Evolutionary conservation across 345 rosid genomes (phyloP), one percentile per base, ranked within the genome.

Genomic region (Populus pruinosa): DNA sequence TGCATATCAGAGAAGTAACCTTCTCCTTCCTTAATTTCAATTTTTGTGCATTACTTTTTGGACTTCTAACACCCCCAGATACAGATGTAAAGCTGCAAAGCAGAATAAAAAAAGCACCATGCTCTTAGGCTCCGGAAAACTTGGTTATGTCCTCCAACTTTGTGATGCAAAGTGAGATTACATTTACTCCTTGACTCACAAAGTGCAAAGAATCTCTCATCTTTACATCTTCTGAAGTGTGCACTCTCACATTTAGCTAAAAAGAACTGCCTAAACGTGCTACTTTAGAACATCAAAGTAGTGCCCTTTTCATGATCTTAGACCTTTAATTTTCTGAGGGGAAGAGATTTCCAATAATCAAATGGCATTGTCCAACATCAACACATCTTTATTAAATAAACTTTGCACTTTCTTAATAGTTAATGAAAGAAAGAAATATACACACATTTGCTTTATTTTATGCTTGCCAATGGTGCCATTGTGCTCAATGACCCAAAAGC

Each of bases 1-100:
- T 93, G 97, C 98, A 96, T 68, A 89, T 96, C 33, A 90, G 85
- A 84, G 89, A 94, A 74, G 99, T 96, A 88, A 43, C 72, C 77
- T 6, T 41, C 8, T 53, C 36, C 50, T 61, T 69, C 74, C 75
- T 73, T 70, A 14, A 43, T 47, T 29, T 38, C 8, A 33, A 29
- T 23, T 33, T 9, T n/a, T 12, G 20, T 17, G 35, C 20, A 50
- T 27, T 16, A 1, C 7, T 6, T 65, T n/a, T 71, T 47, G 16
- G 23, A 67, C n/a, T 70, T 75, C 59, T 67, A 36, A 35, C 39
- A 2, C 36, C 7, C 39, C 39, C 69, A 25, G 11, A 69, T 7
- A 50, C 50, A 25, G 50, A 63, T 27, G 49, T 4, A 23, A 35
- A 70, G 44, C 35, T 33, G 35, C 33, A 59, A 33, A 55, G 12